Evolutionary conservation across 306 rosid genomes (phyloP).

Genomic region (Lathyrus aphaca): DNA sequence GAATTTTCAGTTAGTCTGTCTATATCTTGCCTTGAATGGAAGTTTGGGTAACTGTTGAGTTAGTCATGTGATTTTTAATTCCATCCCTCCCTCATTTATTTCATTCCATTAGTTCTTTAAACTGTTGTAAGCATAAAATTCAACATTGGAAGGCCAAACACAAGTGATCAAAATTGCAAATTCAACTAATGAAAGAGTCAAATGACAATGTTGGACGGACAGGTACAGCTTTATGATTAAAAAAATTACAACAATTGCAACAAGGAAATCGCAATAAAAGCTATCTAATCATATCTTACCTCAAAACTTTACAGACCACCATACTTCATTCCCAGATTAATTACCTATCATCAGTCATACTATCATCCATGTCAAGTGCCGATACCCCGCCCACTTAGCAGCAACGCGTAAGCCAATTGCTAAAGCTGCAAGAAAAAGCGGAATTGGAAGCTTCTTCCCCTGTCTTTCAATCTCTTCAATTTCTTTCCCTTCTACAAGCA

Average conservation of each 20-base stretch:
- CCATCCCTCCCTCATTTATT: background rate
- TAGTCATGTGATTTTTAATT: background rate
- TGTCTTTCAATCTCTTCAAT: constrained; percentile 42
- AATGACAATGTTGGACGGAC: constrained; percentile 23
- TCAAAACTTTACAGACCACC: constrained; percentile 34
- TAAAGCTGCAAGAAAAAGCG: constrained; percentile 69
- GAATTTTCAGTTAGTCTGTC: background rate
- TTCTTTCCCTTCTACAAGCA: constrained; percentile 48
- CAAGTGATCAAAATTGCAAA: constrained; percentile 29
- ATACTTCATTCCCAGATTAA: constrained; percentile 6
- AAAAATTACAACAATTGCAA: constrained; percentile 23
- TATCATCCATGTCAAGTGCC: constrained; percentile 93
- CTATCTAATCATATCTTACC: constrained; percentile 35
- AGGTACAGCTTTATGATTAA: constrained; percentile 22
- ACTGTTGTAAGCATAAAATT: background rate
- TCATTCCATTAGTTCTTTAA: background rate
- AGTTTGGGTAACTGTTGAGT: background rate
- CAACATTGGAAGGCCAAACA: constrained; percentile 4
- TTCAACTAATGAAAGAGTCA: constrained; percentile 9
- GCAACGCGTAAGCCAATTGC: constrained; percentile 82
- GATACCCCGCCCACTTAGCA: constrained; percentile 90
- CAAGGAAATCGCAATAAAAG: constrained; percentile 31
- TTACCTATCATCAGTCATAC: constrained; percentile 40
- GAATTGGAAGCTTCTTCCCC: constrained; percentile 62
- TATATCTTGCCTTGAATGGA: background rate